Conservation (phyloP, 2,329 filamentous ascomycete genomes). For the Acephala macrosclerotiorum region DNA sequence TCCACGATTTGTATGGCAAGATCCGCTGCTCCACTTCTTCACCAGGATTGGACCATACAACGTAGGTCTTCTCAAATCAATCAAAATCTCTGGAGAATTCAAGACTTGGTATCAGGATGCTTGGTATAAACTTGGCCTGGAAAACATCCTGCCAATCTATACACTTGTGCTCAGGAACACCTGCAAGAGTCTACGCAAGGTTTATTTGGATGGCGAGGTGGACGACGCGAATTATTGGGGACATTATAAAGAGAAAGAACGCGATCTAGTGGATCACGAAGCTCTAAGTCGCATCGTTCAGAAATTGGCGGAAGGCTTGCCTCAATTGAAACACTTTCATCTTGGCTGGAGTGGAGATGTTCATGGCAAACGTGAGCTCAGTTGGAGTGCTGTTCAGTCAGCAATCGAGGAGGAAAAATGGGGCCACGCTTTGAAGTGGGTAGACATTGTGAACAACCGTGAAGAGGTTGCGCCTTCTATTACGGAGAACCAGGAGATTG, state of each 20-base stretch:
- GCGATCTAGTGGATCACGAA: background rate
- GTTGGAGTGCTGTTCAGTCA: background rate
- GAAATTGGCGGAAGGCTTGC: background rate
- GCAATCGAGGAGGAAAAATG: background rate
- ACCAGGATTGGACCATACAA: background rate
- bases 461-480: background rate
- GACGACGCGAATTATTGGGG: background rate
- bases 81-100: background rate
- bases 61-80: background rate
- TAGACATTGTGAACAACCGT: background rate
- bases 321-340: background rate
- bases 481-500: background rate
- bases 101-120: background rate
- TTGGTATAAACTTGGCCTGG: background rate
- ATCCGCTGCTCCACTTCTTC: slow-evolving; percentile 1
- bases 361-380: background rate
- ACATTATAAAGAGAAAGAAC: background rate
- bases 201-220: background rate
- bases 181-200: background rate
- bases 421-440: background rate
- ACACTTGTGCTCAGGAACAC: background rate
- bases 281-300: background rate
- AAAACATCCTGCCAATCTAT: background rate
- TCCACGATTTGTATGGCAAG: background rate
- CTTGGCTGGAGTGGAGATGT: background rate